Percentiles rank a stretch among this genome's conserved stretches.
phyloP scores from a whole-genome alignment of 257 asterid genomes.

The Dorcoceras hygrometricum region DNA sequence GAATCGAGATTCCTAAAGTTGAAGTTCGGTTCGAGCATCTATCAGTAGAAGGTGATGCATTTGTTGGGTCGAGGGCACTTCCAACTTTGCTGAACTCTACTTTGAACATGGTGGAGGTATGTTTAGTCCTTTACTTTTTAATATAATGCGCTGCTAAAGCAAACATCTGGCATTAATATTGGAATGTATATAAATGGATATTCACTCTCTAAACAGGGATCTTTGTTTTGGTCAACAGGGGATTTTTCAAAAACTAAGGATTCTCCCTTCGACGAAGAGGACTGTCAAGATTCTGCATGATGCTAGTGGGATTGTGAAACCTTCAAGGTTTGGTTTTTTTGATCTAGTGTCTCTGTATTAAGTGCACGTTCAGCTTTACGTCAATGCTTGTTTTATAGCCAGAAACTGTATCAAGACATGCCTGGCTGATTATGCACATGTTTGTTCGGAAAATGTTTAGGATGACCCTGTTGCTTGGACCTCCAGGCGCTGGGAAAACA shows the following conservation, averaged over 20 bases:
- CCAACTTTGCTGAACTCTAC: constrained; percentile 73
- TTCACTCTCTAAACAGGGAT: constrained; percentile 2
- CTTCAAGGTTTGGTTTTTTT: constrained; percentile 64
- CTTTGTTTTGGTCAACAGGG: constrained; percentile 42
- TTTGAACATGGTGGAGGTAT: too few species aligned
- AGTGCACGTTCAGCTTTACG: background rate
- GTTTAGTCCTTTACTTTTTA: background rate
- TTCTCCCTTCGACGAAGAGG: constrained; percentile 75
- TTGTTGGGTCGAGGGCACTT: constrained; percentile 81
- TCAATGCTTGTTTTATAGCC: background rate
- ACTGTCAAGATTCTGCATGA: constrained; percentile 66
- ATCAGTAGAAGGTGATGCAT: constrained; percentile 71
- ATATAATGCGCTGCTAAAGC: background rate
- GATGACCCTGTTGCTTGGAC: constrained; percentile 97
- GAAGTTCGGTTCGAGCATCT: constrained; percentile 82
- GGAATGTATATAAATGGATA: background rate
- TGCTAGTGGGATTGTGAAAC: constrained; percentile 70
- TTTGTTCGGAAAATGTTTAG: constrained; percentile 33
- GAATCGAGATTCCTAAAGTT: constrained; percentile 72
- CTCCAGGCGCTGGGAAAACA: constrained; percentile 94
- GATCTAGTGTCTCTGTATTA: background rate
- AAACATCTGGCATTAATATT: background rate
- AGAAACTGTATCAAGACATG: background rate
- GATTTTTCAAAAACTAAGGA: constrained; percentile 55
- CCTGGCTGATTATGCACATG: constrained; percentile 6